Conservation (phyloP, 208 protist species). For the Trichomonas tenax region DNA sequence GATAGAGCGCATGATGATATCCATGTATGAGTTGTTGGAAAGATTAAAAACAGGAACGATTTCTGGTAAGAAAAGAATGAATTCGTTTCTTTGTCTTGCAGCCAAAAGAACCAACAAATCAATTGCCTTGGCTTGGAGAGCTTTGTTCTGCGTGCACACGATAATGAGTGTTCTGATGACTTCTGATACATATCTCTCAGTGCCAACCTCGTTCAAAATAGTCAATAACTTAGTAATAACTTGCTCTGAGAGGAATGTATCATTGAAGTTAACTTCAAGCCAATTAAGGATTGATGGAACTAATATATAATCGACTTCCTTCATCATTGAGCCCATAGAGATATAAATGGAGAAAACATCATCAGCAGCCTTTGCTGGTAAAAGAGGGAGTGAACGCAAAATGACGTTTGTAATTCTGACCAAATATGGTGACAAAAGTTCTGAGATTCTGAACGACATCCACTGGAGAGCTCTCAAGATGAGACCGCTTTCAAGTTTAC, state of each 20-base stretch:
- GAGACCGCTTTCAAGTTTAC: not conserved
- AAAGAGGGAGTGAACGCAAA: not conserved
- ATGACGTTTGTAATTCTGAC: not conserved
- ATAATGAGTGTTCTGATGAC: not conserved
- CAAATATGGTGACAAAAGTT: not conserved
- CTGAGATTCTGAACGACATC: not conserved
- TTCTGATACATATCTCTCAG: not conserved
- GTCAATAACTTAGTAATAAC: not conserved
- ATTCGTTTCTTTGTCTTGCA: not conserved
- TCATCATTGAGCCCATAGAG: not conserved
- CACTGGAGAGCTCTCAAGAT: not conserved
- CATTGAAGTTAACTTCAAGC: not conserved
- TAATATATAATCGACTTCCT: not conserved
- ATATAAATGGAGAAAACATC: not conserved
- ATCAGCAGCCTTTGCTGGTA: not conserved
- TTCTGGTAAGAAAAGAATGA: not conserved
- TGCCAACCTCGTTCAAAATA: not conserved
- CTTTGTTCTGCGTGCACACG: not conserved
- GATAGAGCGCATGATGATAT: not conserved
- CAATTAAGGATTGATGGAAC: not conserved
- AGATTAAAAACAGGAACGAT: not conserved
- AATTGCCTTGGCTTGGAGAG: not conserved
- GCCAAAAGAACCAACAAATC: not conserved
- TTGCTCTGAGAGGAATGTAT: not conserved
- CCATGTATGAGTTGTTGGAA: not conserved